phyloP scores from a whole-genome alignment of 768 basidiomycete species.

The Mycena haematopus region DNA sequence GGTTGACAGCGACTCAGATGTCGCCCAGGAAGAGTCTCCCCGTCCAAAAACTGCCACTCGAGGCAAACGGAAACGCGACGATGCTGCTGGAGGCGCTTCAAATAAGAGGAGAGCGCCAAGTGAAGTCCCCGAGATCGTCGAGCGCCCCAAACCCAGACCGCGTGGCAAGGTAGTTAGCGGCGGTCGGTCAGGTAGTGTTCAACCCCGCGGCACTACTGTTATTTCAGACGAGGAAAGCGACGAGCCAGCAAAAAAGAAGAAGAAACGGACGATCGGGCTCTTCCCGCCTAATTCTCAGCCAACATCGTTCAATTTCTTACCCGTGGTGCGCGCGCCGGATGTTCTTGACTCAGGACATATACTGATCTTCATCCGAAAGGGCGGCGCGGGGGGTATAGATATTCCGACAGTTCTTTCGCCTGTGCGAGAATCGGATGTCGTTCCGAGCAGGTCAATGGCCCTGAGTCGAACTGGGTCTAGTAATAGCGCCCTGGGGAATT shows the following conservation, averaged over 20 bases:
- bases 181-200: conserved; percentile 32
- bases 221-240: conserved; percentile 35
- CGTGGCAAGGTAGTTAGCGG: conserved; percentile 9
- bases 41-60: conserved; percentile 23
- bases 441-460: conserved; percentile 53
- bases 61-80: conserved; percentile 22
- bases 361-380: conserved; percentile 29
- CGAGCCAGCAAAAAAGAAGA: conserved; percentile 57
- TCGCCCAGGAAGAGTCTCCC: conserved; percentile 19
- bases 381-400: conserved; percentile 51
- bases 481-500: conserved; percentile 35
- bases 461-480: conserved; percentile 31
- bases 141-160: conserved; percentile 24
- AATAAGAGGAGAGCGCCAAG: conserved; percentile 15
- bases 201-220: conserved; percentile 26
- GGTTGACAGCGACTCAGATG: conserved; percentile 27
- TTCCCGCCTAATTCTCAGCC: conserved; percentile 51
- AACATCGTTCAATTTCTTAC: conserved; percentile 53
- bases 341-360: conserved; percentile 1
- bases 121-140: conserved; percentile 5
- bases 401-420: conserved; percentile 76
- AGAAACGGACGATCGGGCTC: conserved; percentile 74
- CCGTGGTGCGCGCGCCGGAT: conserved; percentile 41
- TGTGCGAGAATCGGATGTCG: conserved; percentile 59
- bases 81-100: neutral